Conservation (phyloP, 106 monocot species). For the Dioscorea dumetorum region DNA sequence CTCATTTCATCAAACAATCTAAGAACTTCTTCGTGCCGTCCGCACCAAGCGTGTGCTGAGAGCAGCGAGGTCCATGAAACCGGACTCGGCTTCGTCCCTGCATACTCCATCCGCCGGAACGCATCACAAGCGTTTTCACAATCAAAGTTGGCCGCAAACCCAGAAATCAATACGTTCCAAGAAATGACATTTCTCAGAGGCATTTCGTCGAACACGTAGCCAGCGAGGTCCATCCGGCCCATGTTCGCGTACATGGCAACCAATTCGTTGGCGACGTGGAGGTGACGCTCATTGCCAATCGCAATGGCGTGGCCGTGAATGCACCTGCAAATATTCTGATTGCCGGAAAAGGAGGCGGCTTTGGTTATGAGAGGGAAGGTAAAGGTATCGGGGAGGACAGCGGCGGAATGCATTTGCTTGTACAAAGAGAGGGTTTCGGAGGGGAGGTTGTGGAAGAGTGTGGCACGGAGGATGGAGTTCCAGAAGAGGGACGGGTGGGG, state of each 20-base stretch:
- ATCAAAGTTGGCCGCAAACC: conserved; percentile 22
- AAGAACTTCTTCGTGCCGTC: conserved; percentile 19
- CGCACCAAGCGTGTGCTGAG: conserved; percentile 44
- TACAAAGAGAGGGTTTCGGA: conserved; percentile 23
- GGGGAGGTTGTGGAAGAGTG: conserved; percentile 20
- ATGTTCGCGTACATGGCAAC: conserved; percentile 23
- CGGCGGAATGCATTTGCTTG: conserved; percentile 8
- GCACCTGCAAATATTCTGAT: neutral
- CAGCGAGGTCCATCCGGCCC: conserved; percentile 22
- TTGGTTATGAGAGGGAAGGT: conserved; percentile 49
- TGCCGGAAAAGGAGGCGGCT: conserved; percentile 10
- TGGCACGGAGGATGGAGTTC: conserved; percentile 55
- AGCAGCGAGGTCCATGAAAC: conserved; percentile 70
- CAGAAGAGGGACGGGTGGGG: conserved; percentile 25
- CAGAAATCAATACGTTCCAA: conserved; percentile 53
- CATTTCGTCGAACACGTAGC: conserved; percentile 54
- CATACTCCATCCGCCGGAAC: conserved; percentile 30
- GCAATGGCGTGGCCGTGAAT: conserved; percentile 37
- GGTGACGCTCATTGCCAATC: conserved; percentile 25
- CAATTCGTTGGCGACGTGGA: conserved; percentile 52
- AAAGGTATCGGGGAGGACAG: conserved; percentile 31
- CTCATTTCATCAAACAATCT: conserved; percentile 42
- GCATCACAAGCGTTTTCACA: conserved; percentile 8
- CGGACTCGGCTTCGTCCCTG: conserved; percentile 26
- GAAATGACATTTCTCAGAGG: conserved; percentile 29